Evolutionary conservation across 2,329 filamentous ascomycete species (phyloP).

Genomic region (Hypomyces rosellus): DNA sequence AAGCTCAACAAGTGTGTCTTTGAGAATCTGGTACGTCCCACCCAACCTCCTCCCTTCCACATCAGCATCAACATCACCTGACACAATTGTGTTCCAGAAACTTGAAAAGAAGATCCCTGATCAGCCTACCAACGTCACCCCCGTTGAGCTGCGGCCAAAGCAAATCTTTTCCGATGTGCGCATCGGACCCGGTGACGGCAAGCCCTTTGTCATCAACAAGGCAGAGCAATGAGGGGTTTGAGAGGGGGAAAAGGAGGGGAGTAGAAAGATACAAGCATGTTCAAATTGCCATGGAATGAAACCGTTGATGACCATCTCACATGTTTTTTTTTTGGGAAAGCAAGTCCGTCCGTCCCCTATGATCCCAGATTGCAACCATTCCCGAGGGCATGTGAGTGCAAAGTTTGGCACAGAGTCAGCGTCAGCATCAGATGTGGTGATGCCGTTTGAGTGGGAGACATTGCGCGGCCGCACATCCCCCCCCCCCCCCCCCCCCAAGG

Average conservation of each 20-base stretch:
- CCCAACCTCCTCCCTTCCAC: neutral
- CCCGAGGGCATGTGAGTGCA: neutral
- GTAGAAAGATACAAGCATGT: slow-evolving; percentile 19
- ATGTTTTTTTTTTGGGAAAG: neutral
- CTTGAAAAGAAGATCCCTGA: slow-evolving; percentile 76
- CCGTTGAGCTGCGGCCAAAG: slow-evolving; percentile 65
- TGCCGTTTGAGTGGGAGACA: slow-evolving; percentile 3
- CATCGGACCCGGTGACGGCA: slow-evolving; percentile 35
- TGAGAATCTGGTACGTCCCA: slow-evolving; percentile 74
- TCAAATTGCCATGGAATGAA: slow-evolving; percentile 26
- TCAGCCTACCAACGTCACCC: slow-evolving; percentile 60
- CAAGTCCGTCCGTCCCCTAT: too few species aligned
- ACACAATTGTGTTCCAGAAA: slow-evolving; percentile 47
- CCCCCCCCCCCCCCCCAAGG: neutral
- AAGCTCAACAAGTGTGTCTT: slow-evolving; percentile 92
- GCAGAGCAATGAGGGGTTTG: slow-evolving; percentile 26
- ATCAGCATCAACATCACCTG: neutral
- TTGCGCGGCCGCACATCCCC: neutral
- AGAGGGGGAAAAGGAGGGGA: slow-evolving; percentile 11
- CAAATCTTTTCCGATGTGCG: slow-evolving; percentile 55
- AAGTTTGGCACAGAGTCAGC: neutral
- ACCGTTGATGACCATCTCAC: slow-evolving; percentile 3
- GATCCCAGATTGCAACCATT: too few species aligned
- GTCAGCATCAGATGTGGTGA: neutral
- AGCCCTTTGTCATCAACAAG: slow-evolving; percentile 35